These are phyloP conservation scores for Maudiozyma humilis DNA, from an alignment of 1,139 yeast species.

Conservation along the genomic window DNA sequence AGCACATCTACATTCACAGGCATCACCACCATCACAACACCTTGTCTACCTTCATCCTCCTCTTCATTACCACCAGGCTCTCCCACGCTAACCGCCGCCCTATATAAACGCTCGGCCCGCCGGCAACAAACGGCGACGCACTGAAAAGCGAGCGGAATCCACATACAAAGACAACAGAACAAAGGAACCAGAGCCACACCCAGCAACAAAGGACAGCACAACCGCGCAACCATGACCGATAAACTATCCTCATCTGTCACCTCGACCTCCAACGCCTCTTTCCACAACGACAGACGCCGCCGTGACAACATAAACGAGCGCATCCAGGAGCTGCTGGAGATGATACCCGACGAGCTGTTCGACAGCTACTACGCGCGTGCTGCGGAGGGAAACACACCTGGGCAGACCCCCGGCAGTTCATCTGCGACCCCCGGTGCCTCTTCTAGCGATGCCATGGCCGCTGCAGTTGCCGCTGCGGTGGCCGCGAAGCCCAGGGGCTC, in stretches of 20 bases:
- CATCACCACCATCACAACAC: no score
- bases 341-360: conserved; percentile 62
- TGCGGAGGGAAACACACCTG: conserved; percentile 61
- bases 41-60: no score
- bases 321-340: conserved; percentile 67
- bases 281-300: conserved; percentile 39
- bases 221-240: conserved; percentile 16
- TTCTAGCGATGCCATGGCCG: conserved; percentile 31
- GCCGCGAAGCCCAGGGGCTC: conserved; percentile 44
- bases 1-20: no score
- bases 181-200: no score
- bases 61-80: no score
- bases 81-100: no score
- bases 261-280: conserved; percentile 12
- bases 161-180: no score
- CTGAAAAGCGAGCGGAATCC: no score
- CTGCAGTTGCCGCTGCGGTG: conserved; percentile 26
- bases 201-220: no score
- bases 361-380: conserved; percentile 24
- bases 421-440: not conserved
- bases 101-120: no score
- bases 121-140: no score
- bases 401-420: conserved; percentile 52
- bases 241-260: conserved; percentile 15
- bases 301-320: conserved; percentile 85